Base-by-base conservation (phyloP, 2,329 filamentous ascomycete species). In the Lachnellula suecica region DNA sequence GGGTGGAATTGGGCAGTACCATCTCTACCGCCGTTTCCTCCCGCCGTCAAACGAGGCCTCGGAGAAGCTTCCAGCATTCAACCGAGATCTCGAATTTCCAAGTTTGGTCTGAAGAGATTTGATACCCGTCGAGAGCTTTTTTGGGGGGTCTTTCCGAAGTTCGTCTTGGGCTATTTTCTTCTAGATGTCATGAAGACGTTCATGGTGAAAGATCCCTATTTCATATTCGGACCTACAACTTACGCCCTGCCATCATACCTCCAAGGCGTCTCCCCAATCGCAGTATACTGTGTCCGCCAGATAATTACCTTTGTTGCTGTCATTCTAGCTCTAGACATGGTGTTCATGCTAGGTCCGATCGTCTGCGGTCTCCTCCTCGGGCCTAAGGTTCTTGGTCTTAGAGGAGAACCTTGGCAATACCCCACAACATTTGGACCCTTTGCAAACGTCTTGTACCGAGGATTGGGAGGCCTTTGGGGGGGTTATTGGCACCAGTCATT, bases 401-500 rank as follows among this genome's bases (percentile, higher is more conserved):
- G 83, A 8, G 77, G 76, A 43, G 79, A 81, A 63, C 63, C 80
- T 2, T 87, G 82, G 81, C 73, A 85, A 56, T 87, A 87, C 62
- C 74, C 80, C 0, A 74, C 78, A n/a, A 69, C 71, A 11, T 87
- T 79, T 70, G 83, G 83, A 0, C 74, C 74, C 19, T 72, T 79
- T 50, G 62, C 63, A 0, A 70, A 75, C 23, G 75, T 92, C 2
- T 70, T 85, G 10, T 82, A 91, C 56, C 76, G 82, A 53, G 92
- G 93, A 0, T 74, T 97, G 2, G 78, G 81, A 1, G 92, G 91
- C 1, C 88, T 87, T 71, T 97, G 93, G 93, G 85, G 88, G 41
- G 77, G 76, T 20, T 93, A 84, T 79, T 97, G 93, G 93, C 93
- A 97, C 69, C 92, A 97, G 70, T 85, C 87, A 2, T 95, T 96